Conservation (phyloP, 257 asterid species). For the Ehretia macrophylla region DNA sequence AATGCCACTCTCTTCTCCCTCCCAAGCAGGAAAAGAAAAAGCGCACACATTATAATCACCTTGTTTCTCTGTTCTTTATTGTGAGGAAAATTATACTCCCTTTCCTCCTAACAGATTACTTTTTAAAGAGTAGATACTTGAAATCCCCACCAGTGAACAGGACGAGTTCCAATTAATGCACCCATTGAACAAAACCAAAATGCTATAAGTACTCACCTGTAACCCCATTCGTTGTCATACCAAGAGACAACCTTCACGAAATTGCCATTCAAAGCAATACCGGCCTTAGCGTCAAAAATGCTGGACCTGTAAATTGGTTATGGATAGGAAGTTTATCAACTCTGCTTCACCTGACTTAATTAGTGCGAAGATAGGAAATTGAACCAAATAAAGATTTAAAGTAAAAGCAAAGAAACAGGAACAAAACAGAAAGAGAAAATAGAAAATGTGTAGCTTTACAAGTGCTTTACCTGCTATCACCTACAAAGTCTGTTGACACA, state of each 20-base stretch:
- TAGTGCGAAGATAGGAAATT: background rate
- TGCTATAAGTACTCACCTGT: slow-evolving; percentile 43
- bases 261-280: slow-evolving; percentile 66
- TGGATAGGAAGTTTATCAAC: background rate
- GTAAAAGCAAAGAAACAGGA: background rate
- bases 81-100: too few relatives aligned
- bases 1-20: too few relatives aligned
- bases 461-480: slow-evolving; percentile 63
- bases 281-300: slow-evolving; percentile 89
- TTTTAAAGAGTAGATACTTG: background rate
- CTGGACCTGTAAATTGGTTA: slow-evolving; percentile 55
- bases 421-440: too few relatives aligned
- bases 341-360: background rate
- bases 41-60: too few relatives aligned
- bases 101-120: too few relatives aligned
- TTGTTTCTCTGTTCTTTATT: too few relatives aligned
- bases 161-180: background rate
- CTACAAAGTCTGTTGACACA: slow-evolving; percentile 83
- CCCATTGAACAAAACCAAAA: background rate
- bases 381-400: background rate
- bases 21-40: too few relatives aligned
- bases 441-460: background rate
- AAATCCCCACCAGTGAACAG: background rate
- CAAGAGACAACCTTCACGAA: slow-evolving; percentile 78
- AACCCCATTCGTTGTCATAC: slow-evolving; percentile 95